Conservation (phyloP, 805 yeast species). For the Wickerhamiella galacta region DNA sequence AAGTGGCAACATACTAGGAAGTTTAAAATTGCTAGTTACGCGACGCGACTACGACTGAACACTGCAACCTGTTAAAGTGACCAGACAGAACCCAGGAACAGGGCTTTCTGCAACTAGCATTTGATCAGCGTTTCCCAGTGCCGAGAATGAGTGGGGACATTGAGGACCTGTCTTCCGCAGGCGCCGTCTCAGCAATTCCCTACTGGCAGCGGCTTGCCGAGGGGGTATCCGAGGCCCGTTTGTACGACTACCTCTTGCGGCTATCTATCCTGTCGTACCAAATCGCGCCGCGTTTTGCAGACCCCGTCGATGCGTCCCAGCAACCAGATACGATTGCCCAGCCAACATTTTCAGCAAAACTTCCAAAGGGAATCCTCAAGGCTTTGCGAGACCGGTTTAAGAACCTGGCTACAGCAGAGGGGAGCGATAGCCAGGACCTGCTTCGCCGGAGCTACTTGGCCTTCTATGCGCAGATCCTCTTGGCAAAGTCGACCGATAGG, state of each 20-base stretch:
- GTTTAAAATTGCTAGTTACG: too few species aligned
- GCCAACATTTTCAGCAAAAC: constrained; percentile 13
- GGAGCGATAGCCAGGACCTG: constrained; percentile 22
- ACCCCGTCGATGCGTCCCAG: constrained; percentile 20
- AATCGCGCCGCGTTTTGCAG: constrained; percentile 41
- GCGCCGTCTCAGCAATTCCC: neutral
- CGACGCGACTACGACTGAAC: too few species aligned
- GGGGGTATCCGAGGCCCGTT: constrained; percentile 13
- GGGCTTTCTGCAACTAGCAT: too few species aligned
- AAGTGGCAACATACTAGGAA: too few species aligned
- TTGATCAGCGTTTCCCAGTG: too few species aligned
- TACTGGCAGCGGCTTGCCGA: constrained; percentile 5
- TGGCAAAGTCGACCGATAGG: constrained; percentile 21
- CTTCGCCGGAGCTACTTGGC: constrained; percentile 41
- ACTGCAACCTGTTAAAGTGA: too few species aligned
- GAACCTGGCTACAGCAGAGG: constrained; percentile 18
- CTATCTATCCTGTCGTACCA: constrained; percentile 41
- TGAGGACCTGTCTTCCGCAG: too few species aligned
- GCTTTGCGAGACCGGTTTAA: constrained; percentile 21
- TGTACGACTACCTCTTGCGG: constrained; percentile 39
- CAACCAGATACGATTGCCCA: constrained; percentile 1
- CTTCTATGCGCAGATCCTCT: constrained; percentile 42
- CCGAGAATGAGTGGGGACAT: too few species aligned
- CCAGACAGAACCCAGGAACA: too few species aligned
- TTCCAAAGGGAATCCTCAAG: constrained; percentile 19